A percentile compares a stretch with the other conserved stretches of the same genome.
phyloP scores from a whole-genome alignment of 805 yeast species.

The Candida quercuum region DNA sequence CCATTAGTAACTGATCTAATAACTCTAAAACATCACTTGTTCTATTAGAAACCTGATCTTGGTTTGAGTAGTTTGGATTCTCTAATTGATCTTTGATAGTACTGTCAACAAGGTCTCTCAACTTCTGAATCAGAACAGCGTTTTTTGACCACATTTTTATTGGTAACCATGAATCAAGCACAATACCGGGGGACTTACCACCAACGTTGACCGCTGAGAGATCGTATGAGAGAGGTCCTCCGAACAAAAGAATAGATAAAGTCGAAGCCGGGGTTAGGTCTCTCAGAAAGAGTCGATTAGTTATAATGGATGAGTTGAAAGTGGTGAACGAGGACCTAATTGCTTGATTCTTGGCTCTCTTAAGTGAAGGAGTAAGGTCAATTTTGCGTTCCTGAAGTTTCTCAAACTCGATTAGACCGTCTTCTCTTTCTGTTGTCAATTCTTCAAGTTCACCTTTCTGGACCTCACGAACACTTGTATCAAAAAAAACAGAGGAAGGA shows the following conservation, averaged over 20 bases:
- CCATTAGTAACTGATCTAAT: slow-evolving; percentile 29
- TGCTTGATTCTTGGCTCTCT: slow-evolving; percentile 26
- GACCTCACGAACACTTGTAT: slow-evolving; percentile 29
- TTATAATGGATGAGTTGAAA: slow-evolving; percentile 53
- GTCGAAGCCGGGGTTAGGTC: slow-evolving; percentile 79
- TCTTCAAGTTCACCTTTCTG: slow-evolving; percentile 20
- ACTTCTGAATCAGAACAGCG: slow-evolving; percentile 74
- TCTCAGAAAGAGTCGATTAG: slow-evolving; percentile 63
- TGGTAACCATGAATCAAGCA: slow-evolving; percentile 86
- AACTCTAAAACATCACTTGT: slow-evolving; percentile 33
- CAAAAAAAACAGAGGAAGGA: slow-evolving; percentile 77
- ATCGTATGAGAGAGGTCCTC: slow-evolving; percentile 66
- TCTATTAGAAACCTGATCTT: slow-evolving; percentile 7
- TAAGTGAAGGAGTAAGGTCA: slow-evolving; percentile 37
- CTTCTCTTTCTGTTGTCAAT: slow-evolving; percentile 30
- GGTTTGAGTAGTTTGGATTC: slow-evolving; percentile 29
- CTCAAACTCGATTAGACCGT: slow-evolving; percentile 33
- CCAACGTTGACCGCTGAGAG: slow-evolving; percentile 34
- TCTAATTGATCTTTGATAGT: slow-evolving; percentile 60
- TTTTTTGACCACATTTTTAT: slow-evolving; percentile 91
- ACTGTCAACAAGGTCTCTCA: slow-evolving; percentile 61
- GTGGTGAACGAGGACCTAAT: slow-evolving; percentile 56
- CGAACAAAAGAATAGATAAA: slow-evolving; percentile 71
- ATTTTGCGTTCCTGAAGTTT: slow-evolving; percentile 23
- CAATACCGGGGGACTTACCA: slow-evolving; percentile 72